phyloP scores from a whole-genome alignment of 2,329 filamentous ascomycete genomes.

The Ophiostoma sp. region DNA sequence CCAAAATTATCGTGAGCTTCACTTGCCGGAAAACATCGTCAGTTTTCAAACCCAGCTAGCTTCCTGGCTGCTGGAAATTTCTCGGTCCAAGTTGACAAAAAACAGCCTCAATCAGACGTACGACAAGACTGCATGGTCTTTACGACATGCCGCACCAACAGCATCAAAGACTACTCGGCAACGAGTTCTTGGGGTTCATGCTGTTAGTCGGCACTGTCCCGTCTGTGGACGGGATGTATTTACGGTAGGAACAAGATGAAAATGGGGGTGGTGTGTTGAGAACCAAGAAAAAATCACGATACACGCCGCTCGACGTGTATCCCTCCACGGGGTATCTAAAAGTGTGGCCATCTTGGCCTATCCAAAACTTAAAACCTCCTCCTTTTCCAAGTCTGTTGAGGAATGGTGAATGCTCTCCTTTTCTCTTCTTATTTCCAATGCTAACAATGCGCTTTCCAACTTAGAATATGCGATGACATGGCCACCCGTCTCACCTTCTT shows the following conservation, averaged over 20 bases:
- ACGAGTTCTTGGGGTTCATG: background rate
- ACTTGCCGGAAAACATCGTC: background rate
- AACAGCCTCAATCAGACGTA: background rate
- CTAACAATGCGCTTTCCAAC: background rate
- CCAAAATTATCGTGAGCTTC: background rate
- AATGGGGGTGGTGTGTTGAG: background rate
- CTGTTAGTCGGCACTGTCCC: background rate
- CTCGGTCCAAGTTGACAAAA: background rate
- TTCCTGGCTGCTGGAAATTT: background rate
- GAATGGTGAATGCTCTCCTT: background rate
- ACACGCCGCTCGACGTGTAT: constrained; percentile 7
- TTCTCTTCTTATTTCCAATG: background rate
- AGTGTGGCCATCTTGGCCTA: constrained; percentile 1
- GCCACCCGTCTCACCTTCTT: background rate
- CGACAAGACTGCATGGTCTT: background rate
- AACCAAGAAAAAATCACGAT: background rate
- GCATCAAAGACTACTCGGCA: background rate
- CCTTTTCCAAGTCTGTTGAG: background rate
- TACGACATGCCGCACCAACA: background rate
- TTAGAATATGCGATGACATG: background rate
- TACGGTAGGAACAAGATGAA: background rate
- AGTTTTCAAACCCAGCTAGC: background rate
- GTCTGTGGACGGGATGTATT: background rate
- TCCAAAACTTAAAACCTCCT: background rate
- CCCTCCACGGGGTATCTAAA: constrained; percentile 7